Conservation (phyloP, 2,329 filamentous ascomycete species). For the Phaeophleospora eucalypticola region DNA sequence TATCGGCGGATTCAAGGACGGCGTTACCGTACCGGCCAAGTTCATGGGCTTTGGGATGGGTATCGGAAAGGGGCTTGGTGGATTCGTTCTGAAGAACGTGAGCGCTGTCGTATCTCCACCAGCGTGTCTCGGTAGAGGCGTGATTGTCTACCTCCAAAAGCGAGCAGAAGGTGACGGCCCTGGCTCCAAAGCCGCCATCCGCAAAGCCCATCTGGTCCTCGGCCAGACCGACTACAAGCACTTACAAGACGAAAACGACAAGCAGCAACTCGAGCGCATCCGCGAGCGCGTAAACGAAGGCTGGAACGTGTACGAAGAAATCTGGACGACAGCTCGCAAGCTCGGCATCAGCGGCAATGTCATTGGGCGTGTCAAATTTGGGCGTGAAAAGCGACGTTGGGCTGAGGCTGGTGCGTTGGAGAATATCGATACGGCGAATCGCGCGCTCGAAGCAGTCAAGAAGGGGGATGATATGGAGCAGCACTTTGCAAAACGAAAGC, state of each 20-base stretch:
- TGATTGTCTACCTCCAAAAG: conserved; percentile 72
- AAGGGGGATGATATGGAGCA: conserved; percentile 28
- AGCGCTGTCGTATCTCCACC: conserved; percentile 63
- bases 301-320: conserved; percentile 32
- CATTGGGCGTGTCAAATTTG: conserved; percentile 20
- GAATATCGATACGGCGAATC: conserved; percentile 29
- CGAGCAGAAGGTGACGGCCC: conserved; percentile 22
- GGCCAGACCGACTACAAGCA: conserved; percentile 29
- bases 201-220: conserved; percentile 30
- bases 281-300: conserved; percentile 24
- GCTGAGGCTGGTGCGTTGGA: conserved; percentile 32
- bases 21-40: conserved; percentile 25
- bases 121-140: conserved; percentile 77
- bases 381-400: conserved; percentile 28
- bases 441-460: conserved; percentile 25
- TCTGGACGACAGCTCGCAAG: conserved; percentile 28
- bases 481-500: conserved; percentile 25
- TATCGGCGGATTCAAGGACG: conserved; percentile 61
- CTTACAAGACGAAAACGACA: conserved; percentile 16
- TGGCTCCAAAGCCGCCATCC: conserved; percentile 27
- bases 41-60: conserved; percentile 45
- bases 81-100: conserved; percentile 74
- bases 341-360: conserved; percentile 20
- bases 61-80: conserved; percentile 77
- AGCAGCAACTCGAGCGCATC: conserved; percentile 17